Evolutionary conservation across 192 early-diverging fungal genomes (phyloP), one percentile per base, ranked within the genome.

Genomic region (Entrophospora sp.): DNA sequence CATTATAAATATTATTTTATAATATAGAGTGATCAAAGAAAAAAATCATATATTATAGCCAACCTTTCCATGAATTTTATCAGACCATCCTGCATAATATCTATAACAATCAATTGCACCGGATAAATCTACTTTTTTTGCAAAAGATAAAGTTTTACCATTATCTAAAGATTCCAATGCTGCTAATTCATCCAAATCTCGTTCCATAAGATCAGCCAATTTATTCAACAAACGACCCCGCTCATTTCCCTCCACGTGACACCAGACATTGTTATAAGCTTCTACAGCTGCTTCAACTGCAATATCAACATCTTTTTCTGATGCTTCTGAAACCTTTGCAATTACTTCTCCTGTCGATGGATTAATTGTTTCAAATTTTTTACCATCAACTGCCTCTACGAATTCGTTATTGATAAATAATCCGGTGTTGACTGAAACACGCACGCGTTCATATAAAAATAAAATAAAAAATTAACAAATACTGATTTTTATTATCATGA

Each of bases 161-260:
- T 91, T 89, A 69, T 92, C 92, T 34, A 75, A 72, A 2, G 86
- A 80, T 71, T 93, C 91, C 24, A 89, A 68, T 9, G 66, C 69
- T 1, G 81, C 79, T 16, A 89, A 38, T 32, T 77, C 70, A 43
- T 75, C 77, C 9, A 77, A 46, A 24, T 86, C 73, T 7, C 69
- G 36, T 22, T 79, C 77, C 18, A 85, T 48, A 4, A 79, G 62
- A 5, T 73, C 61, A 5, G 89, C 91, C 9, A 92, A 73, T 42
- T 83, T 77, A 56, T 76, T 61, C 66, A 94, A 75, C 4, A 81
- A 62, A 73, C 70, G 60, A 24, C 71, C 32, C 78, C 87, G 67
- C 72, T 79, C 60, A 52, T 68, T 24, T 24, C 78, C 73, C 0
- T 76, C 51, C 5, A 79, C 73, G 40, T 74, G 16, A 1, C 73